Evolutionary conservation across 129 eudicot genomes (phyloP), one percentile per base, ranked within the genome.

Genomic region (Sambucus nigra): DNA sequence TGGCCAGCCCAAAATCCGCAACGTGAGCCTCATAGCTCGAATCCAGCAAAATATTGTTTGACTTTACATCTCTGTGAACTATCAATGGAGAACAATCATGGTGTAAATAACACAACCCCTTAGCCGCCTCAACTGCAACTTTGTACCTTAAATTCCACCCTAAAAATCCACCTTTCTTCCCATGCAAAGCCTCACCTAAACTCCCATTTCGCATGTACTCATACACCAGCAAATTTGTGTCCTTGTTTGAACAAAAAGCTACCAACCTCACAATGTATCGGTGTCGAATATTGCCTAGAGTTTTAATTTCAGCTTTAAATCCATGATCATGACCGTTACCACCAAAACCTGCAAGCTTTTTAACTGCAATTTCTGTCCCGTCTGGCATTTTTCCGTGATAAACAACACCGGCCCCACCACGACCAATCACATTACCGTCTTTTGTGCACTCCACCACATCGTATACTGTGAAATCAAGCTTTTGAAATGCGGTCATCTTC

Each of bases 141-240:
- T 86, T 91, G 76, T 91, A 85, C 78, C 99, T 72, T 58, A 82
- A 26, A 52, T 75, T 63, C 99, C 99, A 91, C 27, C 84, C 78
- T 48, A 91, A 45, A 28, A 67, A 69, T 18, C 82, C 86, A 1
- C 80, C 78, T 45, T 86, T 91, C 51, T 82, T 86, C 8, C 94
- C 76, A 25, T 91, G 99, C 42, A 91, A 51, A 0, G 89, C 83
- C 63, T 85, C 99, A 2, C 99, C 95, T 53, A 91, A 72, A 65
- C 99, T 85, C 32, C 99, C 99, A 14, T 91, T 91, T 14, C 86
- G 62, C 95, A 91, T 91, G 87, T 86, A 91, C 71, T 91, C 99
- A 45, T 91, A 91, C 24, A 91, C 94, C 2, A 91, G 78, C 9
- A 86, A 62, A 31, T 91, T 85, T 3, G 89, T 79, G 56, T 85